These are phyloP conservation scores for Aspergillus udagawae DNA, from an alignment of 2,329 filamentous ascomycete genomes.

Conservation along the genomic window DNA sequence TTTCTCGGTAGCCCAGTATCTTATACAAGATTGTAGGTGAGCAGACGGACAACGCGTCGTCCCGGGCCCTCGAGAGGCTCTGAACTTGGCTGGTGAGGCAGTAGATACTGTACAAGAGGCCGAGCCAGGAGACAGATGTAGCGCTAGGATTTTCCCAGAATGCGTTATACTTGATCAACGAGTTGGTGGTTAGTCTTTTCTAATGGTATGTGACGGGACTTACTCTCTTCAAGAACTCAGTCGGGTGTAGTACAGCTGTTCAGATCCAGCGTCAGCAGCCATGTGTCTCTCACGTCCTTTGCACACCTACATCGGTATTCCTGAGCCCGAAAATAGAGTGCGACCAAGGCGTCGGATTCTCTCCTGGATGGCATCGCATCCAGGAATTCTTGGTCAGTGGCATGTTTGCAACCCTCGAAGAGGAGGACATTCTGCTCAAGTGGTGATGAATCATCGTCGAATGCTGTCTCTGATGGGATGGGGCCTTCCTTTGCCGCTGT, in stretches of 20 bases:
- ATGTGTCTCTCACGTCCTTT: background rate
- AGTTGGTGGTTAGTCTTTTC: background rate
- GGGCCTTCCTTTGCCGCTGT: background rate
- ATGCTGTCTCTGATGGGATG: background rate
- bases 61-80: background rate
- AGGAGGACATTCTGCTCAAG: slow-evolving; percentile 1
- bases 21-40: background rate
- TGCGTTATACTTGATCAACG: background rate
- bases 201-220: background rate
- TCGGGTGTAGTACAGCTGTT: background rate
- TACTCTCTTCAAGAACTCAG: slow-evolving; percentile 1
- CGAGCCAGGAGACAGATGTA: background rate
- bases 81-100: slow-evolving; percentile 2
- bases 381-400: slow-evolving; percentile 1
- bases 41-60: background rate
- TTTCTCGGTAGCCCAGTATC: background rate
- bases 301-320: slow-evolving; percentile 2
- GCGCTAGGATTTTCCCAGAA: slow-evolving; percentile 1
- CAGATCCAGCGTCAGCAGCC: background rate
- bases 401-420: background rate
- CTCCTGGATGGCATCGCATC: background rate
- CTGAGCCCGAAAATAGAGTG: slow-evolving; percentile 1
- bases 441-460: background rate
- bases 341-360: background rate
- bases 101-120: slow-evolving; percentile 3